Percentiles rank a stretch among this genome's conserved stretches.
phyloP scores from a whole-genome alignment of 768 basidiomycete genomes.

The Leccinum barrowsii region DNA sequence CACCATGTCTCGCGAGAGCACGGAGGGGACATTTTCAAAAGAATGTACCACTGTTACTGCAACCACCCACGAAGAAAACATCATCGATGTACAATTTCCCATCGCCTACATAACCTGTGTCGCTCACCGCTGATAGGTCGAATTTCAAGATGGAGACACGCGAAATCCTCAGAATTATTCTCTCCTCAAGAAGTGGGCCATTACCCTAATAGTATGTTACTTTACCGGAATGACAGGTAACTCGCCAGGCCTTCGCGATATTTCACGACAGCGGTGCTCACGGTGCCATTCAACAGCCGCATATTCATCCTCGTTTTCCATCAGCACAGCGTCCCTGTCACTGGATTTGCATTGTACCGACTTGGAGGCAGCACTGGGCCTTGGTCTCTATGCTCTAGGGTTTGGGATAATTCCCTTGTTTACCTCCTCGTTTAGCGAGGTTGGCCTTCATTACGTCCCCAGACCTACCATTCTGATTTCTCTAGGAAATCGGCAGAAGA shows the following conservation, averaged over 20 bases:
- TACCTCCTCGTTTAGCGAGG: conserved; percentile 64
- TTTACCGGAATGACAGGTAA: conserved; percentile 25
- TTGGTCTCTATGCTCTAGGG: conserved; percentile 54
- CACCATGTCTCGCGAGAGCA: conserved; percentile 12
- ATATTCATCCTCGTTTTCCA: conserved; percentile 46
- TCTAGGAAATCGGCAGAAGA: conserved; percentile 60
- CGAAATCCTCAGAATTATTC: conserved; percentile 39
- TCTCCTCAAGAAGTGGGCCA: conserved; percentile 39
- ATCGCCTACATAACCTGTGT: neutral
- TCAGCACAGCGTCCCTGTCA: conserved; percentile 55
- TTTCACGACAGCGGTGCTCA: neutral
- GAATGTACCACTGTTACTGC: neutral
- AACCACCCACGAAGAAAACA: conserved; percentile 1
- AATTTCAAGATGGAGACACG: conserved; percentile 36
- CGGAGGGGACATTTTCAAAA: neutral
- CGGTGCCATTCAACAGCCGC: conserved; percentile 34
- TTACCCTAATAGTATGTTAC: conserved; percentile 29
- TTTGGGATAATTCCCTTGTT: conserved; percentile 61
- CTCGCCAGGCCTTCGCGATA: neutral
- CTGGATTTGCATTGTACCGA: conserved; percentile 40
- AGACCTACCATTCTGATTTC: neutral
- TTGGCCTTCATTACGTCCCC: neutral
- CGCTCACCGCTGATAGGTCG: conserved; percentile 30
- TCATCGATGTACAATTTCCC: conserved; percentile 9
- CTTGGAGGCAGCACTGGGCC: conserved; percentile 44